Evolutionary conservation across 495 filamentous ascomycete genomes (phyloP), one percentile per base, ranked within the genome.

Genomic region (Glonium stellatum): DNA sequence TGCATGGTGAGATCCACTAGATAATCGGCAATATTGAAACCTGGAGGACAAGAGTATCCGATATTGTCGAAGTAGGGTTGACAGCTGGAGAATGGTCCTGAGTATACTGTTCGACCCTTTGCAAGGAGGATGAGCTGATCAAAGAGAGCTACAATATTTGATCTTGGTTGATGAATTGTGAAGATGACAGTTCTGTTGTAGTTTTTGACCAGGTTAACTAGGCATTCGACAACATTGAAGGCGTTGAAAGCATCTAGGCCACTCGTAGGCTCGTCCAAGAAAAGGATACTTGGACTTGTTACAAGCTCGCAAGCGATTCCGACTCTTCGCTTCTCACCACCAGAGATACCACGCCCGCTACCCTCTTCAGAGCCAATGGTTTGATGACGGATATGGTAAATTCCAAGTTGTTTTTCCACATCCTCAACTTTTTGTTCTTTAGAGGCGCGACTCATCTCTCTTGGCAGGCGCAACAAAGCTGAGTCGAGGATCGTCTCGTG

Each of bases 121-220:
- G 93, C 93, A 36, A 98, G 78, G 18, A 98, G 84, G 61, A 98
- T 82, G 18, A 98, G 79, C 57, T 92, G 84, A 70, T 98, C 95
- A 67, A 98, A 98, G 34, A 98, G 80, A n/a, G 93, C 93, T 31
- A 97, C 93, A 65, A 98, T 98, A 67, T 98, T 98, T n/a, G 93
- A 97, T 59, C 95, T 82, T n/a, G 93, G 93, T 64, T 98, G 93
- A 73, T 98, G 93, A 62, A 98, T 98, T 5, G 93, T 98, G 77
- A 98, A 97, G 57, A 98, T 87, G 59, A 98, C 89, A 0, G 93
- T 98, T 49, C 93, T 82, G 70, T 95, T 92, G 77, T 97, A 97
- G 31, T 85, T 92, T 77, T 93, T 96, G 18, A 93, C 93, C 48
- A 98, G 73, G 4, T 88, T 97, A 42, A 98, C 93, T 39, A 98